Evolutionary conservation across 2,329 filamentous ascomycete genomes (phyloP).

Genomic region (Cryphonectria naterciae): DNA sequence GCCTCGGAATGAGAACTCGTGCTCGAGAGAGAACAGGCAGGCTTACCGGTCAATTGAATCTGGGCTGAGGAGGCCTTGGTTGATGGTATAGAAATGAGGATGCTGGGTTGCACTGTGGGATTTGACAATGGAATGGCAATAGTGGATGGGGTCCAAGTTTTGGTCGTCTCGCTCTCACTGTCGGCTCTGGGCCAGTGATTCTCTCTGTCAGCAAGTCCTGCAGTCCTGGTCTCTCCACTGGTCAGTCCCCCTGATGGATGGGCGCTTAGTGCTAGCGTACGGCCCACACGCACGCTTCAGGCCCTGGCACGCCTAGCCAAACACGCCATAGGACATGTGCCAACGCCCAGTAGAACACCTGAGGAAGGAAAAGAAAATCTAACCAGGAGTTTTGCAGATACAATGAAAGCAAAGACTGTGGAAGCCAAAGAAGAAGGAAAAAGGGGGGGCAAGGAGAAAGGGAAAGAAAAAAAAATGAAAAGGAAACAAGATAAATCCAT

Average conservation of each 20-base stretch:
- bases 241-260: background rate
- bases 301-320: background rate
- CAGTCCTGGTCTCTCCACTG: background rate
- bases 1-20: background rate
- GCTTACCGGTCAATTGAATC: slow-evolving; percentile 24
- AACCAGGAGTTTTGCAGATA: no score
- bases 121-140: background rate
- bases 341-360: background rate
- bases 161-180: background rate
- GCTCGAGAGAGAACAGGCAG: background rate
- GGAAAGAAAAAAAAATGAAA: background rate
- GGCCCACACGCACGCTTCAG: background rate
- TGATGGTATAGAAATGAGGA: slow-evolving; percentile 25
- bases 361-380: background rate
- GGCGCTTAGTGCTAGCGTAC: background rate
- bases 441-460: no score
- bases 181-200: background rate
- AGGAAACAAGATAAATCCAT: background rate
- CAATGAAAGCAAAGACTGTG: background rate
- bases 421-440: background rate
- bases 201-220: slow-evolving; percentile 1
- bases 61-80: slow-evolving; percentile 19
- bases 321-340: background rate
- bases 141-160: slow-evolving; percentile 3
- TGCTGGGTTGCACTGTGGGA: slow-evolving; percentile 22